Evolutionary conservation across 2,329 filamentous ascomycete species (phyloP).

Genomic region (Rutstroemia sp.): DNA sequence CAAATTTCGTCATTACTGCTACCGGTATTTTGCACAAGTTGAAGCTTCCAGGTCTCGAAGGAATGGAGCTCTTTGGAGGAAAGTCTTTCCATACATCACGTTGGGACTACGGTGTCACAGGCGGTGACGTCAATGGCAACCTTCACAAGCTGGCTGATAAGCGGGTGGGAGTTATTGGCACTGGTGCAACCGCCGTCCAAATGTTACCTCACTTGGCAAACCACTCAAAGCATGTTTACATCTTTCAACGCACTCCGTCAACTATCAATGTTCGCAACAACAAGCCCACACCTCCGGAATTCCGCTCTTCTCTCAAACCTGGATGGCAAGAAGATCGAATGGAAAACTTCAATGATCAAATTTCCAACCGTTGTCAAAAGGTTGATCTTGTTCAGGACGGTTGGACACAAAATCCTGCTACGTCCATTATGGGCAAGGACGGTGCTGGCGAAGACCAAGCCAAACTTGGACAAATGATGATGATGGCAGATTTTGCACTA

Average conservation of each 20-base stretch:
- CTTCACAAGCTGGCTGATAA: conserved; percentile 38
- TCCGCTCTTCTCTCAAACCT: conserved; percentile 13
- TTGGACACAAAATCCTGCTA: conserved; percentile 41
- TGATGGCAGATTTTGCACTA: conserved; percentile 4
- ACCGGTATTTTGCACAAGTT: conserved; percentile 53
- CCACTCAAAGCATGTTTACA: conserved; percentile 39
- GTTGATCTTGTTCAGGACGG: conserved; percentile 40
- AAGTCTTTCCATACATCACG: conserved; percentile 44
- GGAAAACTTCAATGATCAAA: conserved; percentile 9
- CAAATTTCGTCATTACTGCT: conserved; percentile 49
- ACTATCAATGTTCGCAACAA: conserved; percentile 50
- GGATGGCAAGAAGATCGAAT: conserved; percentile 8
- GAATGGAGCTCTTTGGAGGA: conserved; percentile 38
- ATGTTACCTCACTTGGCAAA: conserved; percentile 51
- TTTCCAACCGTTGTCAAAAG: conserved; percentile 43
- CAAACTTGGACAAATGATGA: conserved; percentile 3
- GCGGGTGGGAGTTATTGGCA: conserved; percentile 51
- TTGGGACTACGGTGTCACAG: conserved; percentile 50
- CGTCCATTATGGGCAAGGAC: conserved; percentile 29
- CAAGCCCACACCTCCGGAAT: conserved; percentile 33
- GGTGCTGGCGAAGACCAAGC: background rate
- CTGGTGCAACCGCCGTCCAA: conserved; percentile 51
- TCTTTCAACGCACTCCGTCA: conserved; percentile 53
- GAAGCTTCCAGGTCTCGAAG: conserved; percentile 42
- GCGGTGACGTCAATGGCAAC: conserved; percentile 6